These are phyloP conservation scores for Ganoderma sinense DNA, from an alignment of 1,284 basidiomycete species.

Conservation along the genomic window DNA sequence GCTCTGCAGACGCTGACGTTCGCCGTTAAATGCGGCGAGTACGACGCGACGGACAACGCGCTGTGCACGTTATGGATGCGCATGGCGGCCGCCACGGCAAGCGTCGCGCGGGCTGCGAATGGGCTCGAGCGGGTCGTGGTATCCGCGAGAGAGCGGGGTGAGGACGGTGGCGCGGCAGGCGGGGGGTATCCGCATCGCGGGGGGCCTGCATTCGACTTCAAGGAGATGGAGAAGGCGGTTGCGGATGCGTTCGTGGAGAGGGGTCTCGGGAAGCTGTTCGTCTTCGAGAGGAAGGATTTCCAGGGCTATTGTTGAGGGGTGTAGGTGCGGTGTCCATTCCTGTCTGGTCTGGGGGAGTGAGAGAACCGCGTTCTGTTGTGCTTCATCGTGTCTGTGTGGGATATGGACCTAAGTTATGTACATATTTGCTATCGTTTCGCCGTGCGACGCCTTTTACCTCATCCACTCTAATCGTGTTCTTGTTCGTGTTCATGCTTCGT, in stretches of 20 bases:
- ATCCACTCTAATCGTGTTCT: not conserved
- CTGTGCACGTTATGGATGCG: slow-evolving; percentile 18
- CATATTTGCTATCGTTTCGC: slow-evolving; percentile 1
- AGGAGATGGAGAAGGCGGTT: slow-evolving; percentile 23
- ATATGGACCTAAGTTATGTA: slow-evolving; percentile 3
- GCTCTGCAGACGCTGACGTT: slow-evolving; percentile 24
- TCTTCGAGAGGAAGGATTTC: slow-evolving; percentile 7
- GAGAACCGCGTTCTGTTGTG: not conserved
- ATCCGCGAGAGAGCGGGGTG: slow-evolving; percentile 7
- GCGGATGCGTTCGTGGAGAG: slow-evolving; percentile 21
- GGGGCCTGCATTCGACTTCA: slow-evolving; percentile 13
- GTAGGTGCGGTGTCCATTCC: not conserved
- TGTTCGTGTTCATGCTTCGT: not conserved
- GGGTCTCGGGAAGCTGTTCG: slow-evolving; percentile 18
- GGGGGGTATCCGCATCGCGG: slow-evolving; percentile 4
- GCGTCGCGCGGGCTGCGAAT: slow-evolving; percentile 14
- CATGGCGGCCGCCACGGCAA: slow-evolving; percentile 21
- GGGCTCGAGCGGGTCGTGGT: slow-evolving; percentile 12
- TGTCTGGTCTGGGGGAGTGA: not conserved
- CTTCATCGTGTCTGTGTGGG: slow-evolving; percentile 1
- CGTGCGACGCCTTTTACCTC: not conserved
- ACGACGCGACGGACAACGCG: slow-evolving; percentile 13
- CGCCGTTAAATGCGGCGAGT: slow-evolving; percentile 23
- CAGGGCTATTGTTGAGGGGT: not conserved
- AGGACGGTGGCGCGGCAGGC: slow-evolving; percentile 6